phyloP scores from a whole-genome alignment of 2,329 filamentous ascomycete genomes.

The Epichloe coenophiala region DNA sequence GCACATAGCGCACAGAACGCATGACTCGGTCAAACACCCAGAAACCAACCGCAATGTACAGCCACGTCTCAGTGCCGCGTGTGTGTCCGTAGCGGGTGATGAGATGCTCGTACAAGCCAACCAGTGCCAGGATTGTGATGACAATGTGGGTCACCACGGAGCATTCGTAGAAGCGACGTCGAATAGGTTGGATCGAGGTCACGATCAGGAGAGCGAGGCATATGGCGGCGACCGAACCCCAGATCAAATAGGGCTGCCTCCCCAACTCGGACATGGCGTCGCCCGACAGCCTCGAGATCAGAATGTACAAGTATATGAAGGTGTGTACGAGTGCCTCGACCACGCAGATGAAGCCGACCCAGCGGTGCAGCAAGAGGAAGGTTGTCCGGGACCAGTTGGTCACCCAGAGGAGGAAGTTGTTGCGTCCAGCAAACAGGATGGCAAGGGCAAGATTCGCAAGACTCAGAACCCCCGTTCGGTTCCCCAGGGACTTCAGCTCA shows the following conservation, averaged over 20 bases:
- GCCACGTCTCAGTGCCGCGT: conserved; percentile 26
- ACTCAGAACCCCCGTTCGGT: conserved; percentile 24
- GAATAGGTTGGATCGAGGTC: conserved; percentile 14
- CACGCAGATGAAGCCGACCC: conserved; percentile 52
- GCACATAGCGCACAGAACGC: conserved; percentile 13
- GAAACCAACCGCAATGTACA: conserved; percentile 17
- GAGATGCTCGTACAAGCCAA: conserved; percentile 23
- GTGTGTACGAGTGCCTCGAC: conserved; percentile 56
- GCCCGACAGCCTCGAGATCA: conserved; percentile 7
- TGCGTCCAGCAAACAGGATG: conserved; percentile 21
- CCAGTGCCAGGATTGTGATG: conserved; percentile 18
- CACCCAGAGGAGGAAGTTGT: conserved; percentile 21
- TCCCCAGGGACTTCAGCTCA: not conserved
- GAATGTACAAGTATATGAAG: conserved; percentile 16
- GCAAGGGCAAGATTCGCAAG: conserved; percentile 20
- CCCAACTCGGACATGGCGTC: not conserved
- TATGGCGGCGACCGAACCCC: conserved; percentile 20
- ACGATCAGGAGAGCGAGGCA: conserved; percentile 14
- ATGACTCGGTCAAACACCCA: conserved; percentile 19
- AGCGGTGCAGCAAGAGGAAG: conserved; percentile 23
- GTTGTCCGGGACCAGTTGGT: conserved; percentile 24
- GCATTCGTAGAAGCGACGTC: conserved; percentile 19
- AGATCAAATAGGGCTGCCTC: conserved; percentile 20
- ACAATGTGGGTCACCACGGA: conserved; percentile 21
- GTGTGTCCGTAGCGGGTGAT: conserved; percentile 20